Conservation (phyloP, 2,329 filamentous ascomycete species). For the Botrytis tulipae region DNA sequence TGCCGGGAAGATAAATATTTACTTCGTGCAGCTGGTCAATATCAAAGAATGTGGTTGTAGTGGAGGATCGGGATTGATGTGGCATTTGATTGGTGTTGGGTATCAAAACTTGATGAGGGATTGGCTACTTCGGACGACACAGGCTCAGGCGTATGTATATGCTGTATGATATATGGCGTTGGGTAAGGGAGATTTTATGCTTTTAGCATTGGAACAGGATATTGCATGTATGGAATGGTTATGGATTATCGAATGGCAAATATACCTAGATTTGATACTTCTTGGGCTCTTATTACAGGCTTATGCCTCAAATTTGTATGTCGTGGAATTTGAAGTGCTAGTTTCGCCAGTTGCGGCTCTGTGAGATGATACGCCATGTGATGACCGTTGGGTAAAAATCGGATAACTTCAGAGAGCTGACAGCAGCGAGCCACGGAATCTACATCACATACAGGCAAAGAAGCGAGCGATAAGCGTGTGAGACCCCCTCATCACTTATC, state of each 20-base stretch:
- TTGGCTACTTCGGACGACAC: neutral
- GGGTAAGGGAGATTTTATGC: neutral
- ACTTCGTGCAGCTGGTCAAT: neutral
- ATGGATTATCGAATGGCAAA: neutral
- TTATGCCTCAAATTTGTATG: neutral
- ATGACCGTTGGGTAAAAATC: neutral
- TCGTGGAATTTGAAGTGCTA: neutral
- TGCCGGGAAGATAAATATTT: constrained; percentile 7
- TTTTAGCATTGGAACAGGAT: neutral
- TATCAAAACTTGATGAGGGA: constrained; percentile 13
- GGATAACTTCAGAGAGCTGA: neutral
- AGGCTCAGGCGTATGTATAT: constrained; percentile 4
- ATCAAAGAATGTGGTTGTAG: neutral
- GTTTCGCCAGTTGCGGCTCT: too few species aligned
- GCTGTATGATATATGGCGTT: constrained; percentile 14
- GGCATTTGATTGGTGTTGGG: constrained; percentile 10
- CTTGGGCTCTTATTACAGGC: neutral
- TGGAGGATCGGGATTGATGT: neutral
- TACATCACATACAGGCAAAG: neutral
- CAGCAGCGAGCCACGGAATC: neutral
- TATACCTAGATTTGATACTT: constrained; percentile 4
- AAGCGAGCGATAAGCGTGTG: neutral
- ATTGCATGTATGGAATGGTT: neutral
- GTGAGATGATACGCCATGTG: neutral
- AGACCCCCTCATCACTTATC: too few species aligned